phyloP scores from a whole-genome alignment of 164 flowering plant species.

The Santalum album region DNA sequence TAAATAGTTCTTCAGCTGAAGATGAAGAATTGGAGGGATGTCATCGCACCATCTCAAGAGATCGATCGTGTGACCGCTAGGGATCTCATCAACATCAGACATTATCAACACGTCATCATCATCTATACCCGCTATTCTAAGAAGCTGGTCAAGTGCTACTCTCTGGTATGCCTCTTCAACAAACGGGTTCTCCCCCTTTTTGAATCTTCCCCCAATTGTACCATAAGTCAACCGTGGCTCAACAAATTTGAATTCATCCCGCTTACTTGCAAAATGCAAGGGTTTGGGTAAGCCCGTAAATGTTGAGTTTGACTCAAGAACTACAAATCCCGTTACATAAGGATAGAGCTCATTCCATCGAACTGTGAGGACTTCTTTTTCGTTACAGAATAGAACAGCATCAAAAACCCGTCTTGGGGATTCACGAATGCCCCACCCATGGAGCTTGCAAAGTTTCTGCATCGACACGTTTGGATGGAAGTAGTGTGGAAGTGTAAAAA shows the following conservation, averaged over 20 bases:
- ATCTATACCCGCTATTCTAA: conserved; percentile 67
- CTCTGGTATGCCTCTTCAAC: conserved; percentile 87
- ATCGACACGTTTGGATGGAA: conserved; percentile 69
- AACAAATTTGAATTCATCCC: conserved; percentile 51
- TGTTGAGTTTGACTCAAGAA: conserved; percentile 88
- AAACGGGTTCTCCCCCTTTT: conserved; percentile 78
- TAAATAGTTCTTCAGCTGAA: conserved; percentile 61
- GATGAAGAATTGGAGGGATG: conserved; percentile 70
- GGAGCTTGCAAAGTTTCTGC: conserved; percentile 79
- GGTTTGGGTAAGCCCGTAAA: conserved; percentile 73
- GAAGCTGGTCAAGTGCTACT: conserved; percentile 78
- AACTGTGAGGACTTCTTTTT: conserved; percentile 66
- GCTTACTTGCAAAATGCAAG: conserved; percentile 36
- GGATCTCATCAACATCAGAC: conserved; percentile 96
- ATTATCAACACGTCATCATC: conserved; percentile 86
- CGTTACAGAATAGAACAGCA: conserved; percentile 83
- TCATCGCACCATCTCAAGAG: conserved; percentile 91
- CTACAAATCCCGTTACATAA: conserved; percentile 69
- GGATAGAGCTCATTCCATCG: conserved; percentile 87
- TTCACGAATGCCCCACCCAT: conserved; percentile 84
- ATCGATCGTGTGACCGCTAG: conserved; percentile 75
- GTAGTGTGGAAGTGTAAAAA: conserved; percentile 60
- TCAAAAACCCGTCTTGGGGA: conserved; percentile 79
- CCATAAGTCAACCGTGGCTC: conserved; percentile 73
- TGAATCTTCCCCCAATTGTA: conserved; percentile 64